Percentiles rank a stretch among this genome's conserved stretches.
Conservation (phyloP, 1,284 basidiomycete species). For the Cryptococcus sp. region DNA sequence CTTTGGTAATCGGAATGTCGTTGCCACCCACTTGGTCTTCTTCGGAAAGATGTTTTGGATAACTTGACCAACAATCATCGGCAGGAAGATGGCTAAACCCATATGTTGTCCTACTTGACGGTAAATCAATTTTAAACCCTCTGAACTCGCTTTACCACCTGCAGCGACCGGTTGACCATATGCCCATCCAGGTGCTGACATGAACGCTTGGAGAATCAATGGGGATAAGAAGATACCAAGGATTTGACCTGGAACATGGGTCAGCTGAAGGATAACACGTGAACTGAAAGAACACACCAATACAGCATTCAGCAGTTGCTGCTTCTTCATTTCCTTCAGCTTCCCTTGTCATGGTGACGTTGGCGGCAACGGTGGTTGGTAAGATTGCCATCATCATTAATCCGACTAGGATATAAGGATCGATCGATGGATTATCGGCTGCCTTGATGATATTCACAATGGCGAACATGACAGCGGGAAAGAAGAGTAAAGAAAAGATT, state of each 20-base stretch:
- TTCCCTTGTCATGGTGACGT: conserved; percentile 38
- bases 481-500: conserved; percentile 32
- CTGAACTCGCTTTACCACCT: conserved; percentile 17
- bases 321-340: conserved; percentile 34
- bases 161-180: conserved; percentile 30
- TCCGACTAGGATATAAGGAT: conserved; percentile 31
- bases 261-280: not conserved
- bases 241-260: conserved; percentile 11
- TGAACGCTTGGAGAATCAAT: conserved; percentile 33
- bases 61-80: conserved; percentile 14
- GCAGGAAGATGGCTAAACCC: conserved; percentile 31
- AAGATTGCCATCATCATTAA: conserved; percentile 33
- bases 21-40: conserved; percentile 24
- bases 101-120: conserved; percentile 30
- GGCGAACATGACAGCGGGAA: conserved; percentile 30
- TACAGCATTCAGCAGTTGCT: conserved; percentile 31
- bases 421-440: conserved; percentile 20
- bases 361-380: conserved; percentile 32
- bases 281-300: conserved; percentile 19
- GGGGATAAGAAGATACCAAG: conserved; percentile 38
- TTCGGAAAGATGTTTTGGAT: conserved; percentile 16
- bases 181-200: conserved; percentile 22
- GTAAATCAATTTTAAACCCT: conserved; percentile 32
- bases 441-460: conserved; percentile 27
- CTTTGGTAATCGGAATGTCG: conserved; percentile 25